Percentiles rank a stretch among this genome's conserved stretches.
These are phyloP conservation scores for Acanthamoeba lugdunensis DNA, from an alignment of 208 protist genomes.

Conservation along the genomic window DNA sequence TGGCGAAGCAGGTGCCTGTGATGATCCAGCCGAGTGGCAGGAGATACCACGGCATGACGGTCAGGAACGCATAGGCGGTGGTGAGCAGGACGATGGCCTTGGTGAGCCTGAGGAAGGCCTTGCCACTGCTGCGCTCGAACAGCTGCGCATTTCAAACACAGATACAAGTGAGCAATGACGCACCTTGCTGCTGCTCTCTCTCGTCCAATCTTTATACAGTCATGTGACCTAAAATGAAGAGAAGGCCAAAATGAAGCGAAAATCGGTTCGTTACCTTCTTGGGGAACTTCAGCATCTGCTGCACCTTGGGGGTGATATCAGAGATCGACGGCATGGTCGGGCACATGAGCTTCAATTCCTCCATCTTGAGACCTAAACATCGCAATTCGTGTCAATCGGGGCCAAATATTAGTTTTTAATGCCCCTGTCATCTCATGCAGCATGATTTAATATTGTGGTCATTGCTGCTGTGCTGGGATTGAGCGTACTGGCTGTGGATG, in stretches of 20 bases:
- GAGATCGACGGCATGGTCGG: conserved; percentile 16
- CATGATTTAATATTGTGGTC: too few relatives aligned
- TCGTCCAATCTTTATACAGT: not conserved
- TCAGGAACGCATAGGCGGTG: conserved; percentile 45
- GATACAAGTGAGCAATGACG: not conserved
- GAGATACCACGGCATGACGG: conserved; percentile 74
- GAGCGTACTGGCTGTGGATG: not conserved
- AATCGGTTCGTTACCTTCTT: conserved; percentile 18
- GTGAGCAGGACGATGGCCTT: conserved; percentile 43
- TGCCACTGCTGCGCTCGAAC: conserved; percentile 67
- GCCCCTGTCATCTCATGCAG: too few relatives aligned
- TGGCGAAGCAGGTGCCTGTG: conserved; percentile 75
- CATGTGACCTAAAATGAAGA: too few relatives aligned
- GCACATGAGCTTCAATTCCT: conserved; percentile 46
- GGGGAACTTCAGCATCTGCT: conserved; percentile 60
- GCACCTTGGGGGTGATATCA: conserved; percentile 11
- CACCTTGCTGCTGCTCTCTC: too few relatives aligned
- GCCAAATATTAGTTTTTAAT: too few relatives aligned
- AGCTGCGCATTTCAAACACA: not conserved
- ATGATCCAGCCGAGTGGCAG: conserved; percentile 80
- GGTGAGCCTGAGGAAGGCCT: conserved; percentile 56
- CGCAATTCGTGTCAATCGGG: too few relatives aligned
- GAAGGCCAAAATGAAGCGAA: too few relatives aligned
- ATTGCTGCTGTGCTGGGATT: too few relatives aligned
- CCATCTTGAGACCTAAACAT: not conserved